Evolutionary conservation across 2,329 filamentous ascomycete species (phyloP).

Genomic region (Arthrobotrys conoides): DNA sequence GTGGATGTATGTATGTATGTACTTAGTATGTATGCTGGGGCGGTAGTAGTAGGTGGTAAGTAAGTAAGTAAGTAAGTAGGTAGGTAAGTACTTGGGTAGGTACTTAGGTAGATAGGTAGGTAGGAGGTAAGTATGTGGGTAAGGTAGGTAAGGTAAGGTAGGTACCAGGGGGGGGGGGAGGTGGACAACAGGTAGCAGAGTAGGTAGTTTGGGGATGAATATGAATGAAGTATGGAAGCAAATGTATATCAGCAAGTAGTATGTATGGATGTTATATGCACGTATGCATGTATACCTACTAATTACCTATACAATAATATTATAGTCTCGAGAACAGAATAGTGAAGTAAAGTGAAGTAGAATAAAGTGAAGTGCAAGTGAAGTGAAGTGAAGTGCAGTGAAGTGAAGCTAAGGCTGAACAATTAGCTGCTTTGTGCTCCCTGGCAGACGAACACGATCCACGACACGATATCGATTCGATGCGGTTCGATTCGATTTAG

Average conservation of each 20-base stretch:
- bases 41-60: constrained; percentile 1
- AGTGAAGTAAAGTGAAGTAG: too few species aligned
- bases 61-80: background rate
- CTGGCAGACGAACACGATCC: background rate
- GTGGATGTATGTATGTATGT: background rate
- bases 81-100: background rate
- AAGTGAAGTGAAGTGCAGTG: constrained; percentile 16
- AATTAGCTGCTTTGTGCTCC: constrained; percentile 15
- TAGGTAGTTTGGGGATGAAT: too few species aligned
- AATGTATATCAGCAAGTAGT: too few species aligned
- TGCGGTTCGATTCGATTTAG: too few species aligned
- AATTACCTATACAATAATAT: too few species aligned
- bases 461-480: constrained; percentile 6
- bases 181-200: too few species aligned
- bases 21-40: background rate
- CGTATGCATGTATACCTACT: too few species aligned
- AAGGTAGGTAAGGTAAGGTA: constrained; percentile 9
- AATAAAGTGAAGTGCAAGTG: background rate
- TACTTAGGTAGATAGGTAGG: constrained; percentile 2
- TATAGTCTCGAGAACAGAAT: too few species aligned
- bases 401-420: constrained; percentile 3
- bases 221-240: too few species aligned
- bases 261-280: too few species aligned
- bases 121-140: constrained; percentile 12
- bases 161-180: too few species aligned